Base-by-base conservation (phyloP, 805 yeast species). In the Suhomyces vadensis region DNA sequence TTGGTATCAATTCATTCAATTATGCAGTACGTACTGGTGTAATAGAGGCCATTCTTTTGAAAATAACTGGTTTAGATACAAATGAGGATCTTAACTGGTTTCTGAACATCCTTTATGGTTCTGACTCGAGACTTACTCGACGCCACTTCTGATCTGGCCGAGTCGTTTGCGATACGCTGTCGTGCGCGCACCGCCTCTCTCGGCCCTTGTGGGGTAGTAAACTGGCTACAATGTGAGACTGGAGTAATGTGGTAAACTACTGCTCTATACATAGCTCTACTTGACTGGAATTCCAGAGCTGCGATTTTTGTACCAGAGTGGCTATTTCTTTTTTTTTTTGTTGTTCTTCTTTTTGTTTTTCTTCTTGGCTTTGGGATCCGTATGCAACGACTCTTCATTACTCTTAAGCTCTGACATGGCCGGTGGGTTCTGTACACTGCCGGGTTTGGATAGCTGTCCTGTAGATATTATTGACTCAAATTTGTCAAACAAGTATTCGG, bases 1-100 rank as follows among this genome's bases (percentile, higher is more conserved):
- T 29, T 14, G 3, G 14, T 16, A 8, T n/a, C n/a, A n/a, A n/a
- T n/a, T n/a, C n/a, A n/a, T n/a, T n/a, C n/a, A n/a, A n/a, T n/a
- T n/a, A n/a, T n/a, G n/a, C n/a, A n/a, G n/a, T 16, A 67, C 72
- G 42, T 65, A 60, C 65, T 48, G 67, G 63, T 41, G 60, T 58
- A 42, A 64, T 56, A 16, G 67, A 61, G 27, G 55, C 39, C 49
- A 52, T 52, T 60, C 66, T 61, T 43, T 53, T 53, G 43, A 58
- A 29, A 16, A 14, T 29, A 20, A 29, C 20, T 14, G 20, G 44
- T 14, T 17, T 22, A 47, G 49, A 56, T 24, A 46, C 24, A 27
- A 53, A 35, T 17, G 44, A 49, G 17, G 57, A 39, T 41, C 58
- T 56, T 29, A 60, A 52, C 49, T 43, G 50, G 33, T 46, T 52